A percentile compares a stretch with the other conserved stretches of the same genome.
Conservation (phyloP, 73 alveolate species). For the Paramecium biaurelia region DNA sequence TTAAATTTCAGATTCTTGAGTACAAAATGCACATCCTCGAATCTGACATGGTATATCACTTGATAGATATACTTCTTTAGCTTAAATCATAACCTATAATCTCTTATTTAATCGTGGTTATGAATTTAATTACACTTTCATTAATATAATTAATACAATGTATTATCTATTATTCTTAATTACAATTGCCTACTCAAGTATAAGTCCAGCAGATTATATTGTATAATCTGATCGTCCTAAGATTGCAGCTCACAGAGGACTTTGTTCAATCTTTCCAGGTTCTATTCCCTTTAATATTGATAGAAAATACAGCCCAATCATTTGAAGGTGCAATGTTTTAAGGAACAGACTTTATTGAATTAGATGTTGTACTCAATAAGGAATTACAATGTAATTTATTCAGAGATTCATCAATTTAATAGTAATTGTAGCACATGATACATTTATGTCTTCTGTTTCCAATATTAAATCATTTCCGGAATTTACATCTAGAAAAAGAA, state of each 20-base stretch:
- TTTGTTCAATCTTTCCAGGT: constrained; percentile 39
- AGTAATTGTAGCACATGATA: constrained; percentile 43
- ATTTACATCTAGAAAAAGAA: background rate
- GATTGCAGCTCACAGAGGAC: constrained; percentile 45
- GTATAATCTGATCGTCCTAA: background rate
- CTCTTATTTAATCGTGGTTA: background rate
- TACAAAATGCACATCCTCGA: background rate
- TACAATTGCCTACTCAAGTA: background rate
- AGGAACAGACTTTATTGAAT: constrained; percentile 42
- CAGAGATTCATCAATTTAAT: background rate
- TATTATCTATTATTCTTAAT: background rate
- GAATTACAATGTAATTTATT: background rate
- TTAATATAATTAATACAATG: background rate
- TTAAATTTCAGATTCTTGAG: background rate
- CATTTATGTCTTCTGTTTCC: background rate
- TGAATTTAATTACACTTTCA: background rate
- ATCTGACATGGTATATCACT: constrained; percentile 34
- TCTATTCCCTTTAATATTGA: background rate
- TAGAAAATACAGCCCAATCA: constrained; percentile 11
- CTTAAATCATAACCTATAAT: background rate
- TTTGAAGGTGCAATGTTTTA: constrained; percentile 12
- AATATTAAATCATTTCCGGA: background rate
- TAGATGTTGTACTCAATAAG: constrained; percentile 34
- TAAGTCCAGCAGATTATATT: constrained; percentile 44
- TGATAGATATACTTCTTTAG: background rate